A percentile compares a stretch with the other conserved stretches of the same genome.
phyloP scores from a whole-genome alignment of 768 basidiomycete genomes.

The Gelatoporia subvermispora region DNA sequence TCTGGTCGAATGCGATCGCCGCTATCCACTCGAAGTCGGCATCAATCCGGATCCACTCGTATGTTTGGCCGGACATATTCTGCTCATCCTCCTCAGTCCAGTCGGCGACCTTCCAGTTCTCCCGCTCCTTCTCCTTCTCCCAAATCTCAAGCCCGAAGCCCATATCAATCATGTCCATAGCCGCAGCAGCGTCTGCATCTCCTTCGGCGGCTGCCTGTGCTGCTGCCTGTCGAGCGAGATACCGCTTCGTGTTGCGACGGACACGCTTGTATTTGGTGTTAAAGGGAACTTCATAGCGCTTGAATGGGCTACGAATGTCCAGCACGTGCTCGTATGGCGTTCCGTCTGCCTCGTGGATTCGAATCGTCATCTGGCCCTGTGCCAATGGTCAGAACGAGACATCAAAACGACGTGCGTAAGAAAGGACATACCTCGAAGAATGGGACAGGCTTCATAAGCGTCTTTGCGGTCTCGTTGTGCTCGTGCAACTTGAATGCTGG shows the following conservation, averaged over 20 bases:
- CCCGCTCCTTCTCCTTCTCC: slow-evolving; percentile 92
- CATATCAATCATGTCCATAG: slow-evolving; percentile 91
- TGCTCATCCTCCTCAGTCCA: slow-evolving; percentile 98
- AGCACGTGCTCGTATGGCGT: slow-evolving; percentile 98
- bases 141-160: slow-evolving; percentile 91
- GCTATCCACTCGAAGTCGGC: slow-evolving; percentile 99
- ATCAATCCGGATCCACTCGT: slow-evolving; percentile 99
- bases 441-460: slow-evolving; percentile 71
- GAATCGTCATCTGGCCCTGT: slow-evolving; percentile 95
- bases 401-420: background rate
- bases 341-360: slow-evolving; percentile 98
- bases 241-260: slow-evolving; percentile 94
- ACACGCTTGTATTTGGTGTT: slow-evolving; percentile 98
- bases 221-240: slow-evolving; percentile 86
- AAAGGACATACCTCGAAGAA: slow-evolving; percentile 72
- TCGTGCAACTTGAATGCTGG: slow-evolving; percentile 68
- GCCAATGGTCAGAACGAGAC: background rate
- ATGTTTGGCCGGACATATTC: slow-evolving; percentile 90
- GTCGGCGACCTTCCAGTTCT: slow-evolving; percentile 94
- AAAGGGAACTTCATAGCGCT: slow-evolving; percentile 97
- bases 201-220: slow-evolving; percentile 92
- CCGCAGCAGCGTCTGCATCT: slow-evolving; percentile 87
- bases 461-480: slow-evolving; percentile 62
- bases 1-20: slow-evolving; percentile 87
- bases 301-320: slow-evolving; percentile 81